Conservation (phyloP, 352 stramenopile genomes). For the Phytopythium chamaehyphon region DNA sequence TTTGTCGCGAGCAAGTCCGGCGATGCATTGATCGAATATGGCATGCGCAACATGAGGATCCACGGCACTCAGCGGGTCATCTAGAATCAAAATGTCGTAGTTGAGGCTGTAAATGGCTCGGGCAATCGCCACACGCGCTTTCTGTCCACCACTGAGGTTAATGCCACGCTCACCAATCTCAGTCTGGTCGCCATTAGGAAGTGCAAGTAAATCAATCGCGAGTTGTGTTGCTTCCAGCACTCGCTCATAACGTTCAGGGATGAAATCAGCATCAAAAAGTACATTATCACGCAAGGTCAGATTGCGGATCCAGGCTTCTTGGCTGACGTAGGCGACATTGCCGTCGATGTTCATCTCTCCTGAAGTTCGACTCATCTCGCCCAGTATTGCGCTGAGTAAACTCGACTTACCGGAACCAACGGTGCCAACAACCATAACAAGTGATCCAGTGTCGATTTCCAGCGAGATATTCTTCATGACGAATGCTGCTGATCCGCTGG, state of each 20-base stretch:
- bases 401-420: constrained; percentile 62
- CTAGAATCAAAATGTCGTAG: constrained; percentile 89
- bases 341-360: constrained; percentile 13
- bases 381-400: constrained; percentile 36
- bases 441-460: constrained; percentile 25
- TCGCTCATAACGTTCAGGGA: constrained; percentile 23
- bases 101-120: constrained; percentile 82
- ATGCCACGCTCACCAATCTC: constrained; percentile 95
- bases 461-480: constrained; percentile 30
- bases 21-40: constrained; percentile 87
- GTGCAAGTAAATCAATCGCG: constrained; percentile 70
- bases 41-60: constrained; percentile 92
- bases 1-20: constrained; percentile 33
- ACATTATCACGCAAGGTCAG: constrained; percentile 32
- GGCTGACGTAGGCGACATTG: constrained; percentile 29
- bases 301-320: constrained; percentile 41
- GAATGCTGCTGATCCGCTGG: neutral
- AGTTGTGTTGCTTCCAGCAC: constrained; percentile 82
- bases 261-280: constrained; percentile 24
- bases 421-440: constrained; percentile 50
- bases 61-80: constrained; percentile 92
- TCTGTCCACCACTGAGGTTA: constrained; percentile 92
- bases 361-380: constrained; percentile 27
- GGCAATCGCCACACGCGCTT: constrained; percentile 81
- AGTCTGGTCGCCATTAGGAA: constrained; percentile 87